Base-by-base conservation (phyloP, 129 eudicot genomes). In the Scalesia atractyloides region DNA sequence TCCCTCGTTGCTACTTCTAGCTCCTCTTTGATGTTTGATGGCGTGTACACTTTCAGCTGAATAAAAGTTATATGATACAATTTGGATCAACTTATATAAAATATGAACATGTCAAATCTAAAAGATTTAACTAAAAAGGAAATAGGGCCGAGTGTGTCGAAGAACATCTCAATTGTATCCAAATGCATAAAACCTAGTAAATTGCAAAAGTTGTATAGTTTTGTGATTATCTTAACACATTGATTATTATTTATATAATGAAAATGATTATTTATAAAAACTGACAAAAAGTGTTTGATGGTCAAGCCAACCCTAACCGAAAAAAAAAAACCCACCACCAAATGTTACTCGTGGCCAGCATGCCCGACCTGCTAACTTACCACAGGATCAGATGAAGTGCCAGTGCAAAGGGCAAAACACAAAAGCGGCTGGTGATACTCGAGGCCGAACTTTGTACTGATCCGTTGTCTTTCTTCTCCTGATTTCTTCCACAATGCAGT, bases 341-440 rank as follows among this genome's bases (percentile, higher is more conserved):
- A 3, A 24, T 50, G 15, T 13, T n/a, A 48, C 53, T 3, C 53
- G 13, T 48, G 53, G 53, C 17, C 19, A 50, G 15, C 19, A 17
- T 3, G 43, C 43, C 7, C 8, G 24, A 33, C 15, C 22, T 15
- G 43, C 43, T 7, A 37, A 37, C 54, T 87, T 85, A 91, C 97
- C 82, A 82, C 75, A 24, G 97, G 97, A 80, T 91, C 97, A 63
- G 97, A 91, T 66, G 82, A 77, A 52, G 95, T 83, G 72, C 97
- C 97, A 14, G 86, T 87, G 74, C 97, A 91, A 39, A 91, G 91
- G 52, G 97, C 84, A 75, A 91, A 91, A 86, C 86, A 88, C 74
- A 87, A 82, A 72, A 85, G 91, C 50, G 95, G 84, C 69, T 84
- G 86, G 19, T 82, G 67, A 73, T 62, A 19, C 64, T 81, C 82